Percentiles rank a stretch among this genome's conserved stretches.
Evolutionary conservation across 2,329 filamentous ascomycete species (phyloP).

Genomic region (Penicillium decumbens): DNA sequence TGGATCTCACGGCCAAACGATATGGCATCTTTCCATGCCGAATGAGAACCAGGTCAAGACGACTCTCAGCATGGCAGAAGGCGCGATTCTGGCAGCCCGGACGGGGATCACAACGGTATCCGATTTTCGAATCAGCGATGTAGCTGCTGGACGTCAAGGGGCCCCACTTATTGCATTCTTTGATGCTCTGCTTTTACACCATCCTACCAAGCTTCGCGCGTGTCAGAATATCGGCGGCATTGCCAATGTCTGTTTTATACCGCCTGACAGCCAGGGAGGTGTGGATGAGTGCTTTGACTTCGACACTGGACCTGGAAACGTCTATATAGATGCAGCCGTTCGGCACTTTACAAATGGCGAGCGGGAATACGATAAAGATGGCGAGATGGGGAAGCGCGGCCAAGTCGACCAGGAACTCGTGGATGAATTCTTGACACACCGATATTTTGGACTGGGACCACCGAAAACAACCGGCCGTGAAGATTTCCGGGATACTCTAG

Average conservation of each 20-base stretch:
- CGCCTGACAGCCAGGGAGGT: conserved; percentile 19
- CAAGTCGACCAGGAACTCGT: conserved; percentile 50
- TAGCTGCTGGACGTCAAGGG: conserved; percentile 52
- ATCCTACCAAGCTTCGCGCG: conserved; percentile 53
- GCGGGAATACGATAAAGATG: conserved; percentile 50
- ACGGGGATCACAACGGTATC: conserved; percentile 57
- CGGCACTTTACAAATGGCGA: conserved; percentile 51
- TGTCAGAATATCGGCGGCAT: conserved; percentile 61
- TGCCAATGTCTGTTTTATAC: conserved; percentile 52
- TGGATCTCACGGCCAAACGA: conserved; percentile 57
- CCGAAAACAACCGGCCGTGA: conserved; percentile 58
- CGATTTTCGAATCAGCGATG: conserved; percentile 54
- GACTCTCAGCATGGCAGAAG: conserved; percentile 55
- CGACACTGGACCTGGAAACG: conserved; percentile 55
- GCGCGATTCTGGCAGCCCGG: conserved; percentile 52
- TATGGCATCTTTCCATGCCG: conserved; percentile 53
- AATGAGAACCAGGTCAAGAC: conserved; percentile 37
- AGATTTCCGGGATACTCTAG: conserved; percentile 56
- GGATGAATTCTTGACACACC: conserved; percentile 48
- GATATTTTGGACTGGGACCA: conserved; percentile 50
- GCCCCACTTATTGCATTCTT: conserved; percentile 56
- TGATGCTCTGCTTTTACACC: conserved; percentile 53
- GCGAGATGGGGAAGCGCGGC: conserved; percentile 48
- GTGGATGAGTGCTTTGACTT: conserved; percentile 47
- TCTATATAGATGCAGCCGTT: conserved; percentile 54